Evolutionary conservation across 225 moss, liverwort and hornwort species (phyloP).

Genomic region (Straminergon stramineum): DNA sequence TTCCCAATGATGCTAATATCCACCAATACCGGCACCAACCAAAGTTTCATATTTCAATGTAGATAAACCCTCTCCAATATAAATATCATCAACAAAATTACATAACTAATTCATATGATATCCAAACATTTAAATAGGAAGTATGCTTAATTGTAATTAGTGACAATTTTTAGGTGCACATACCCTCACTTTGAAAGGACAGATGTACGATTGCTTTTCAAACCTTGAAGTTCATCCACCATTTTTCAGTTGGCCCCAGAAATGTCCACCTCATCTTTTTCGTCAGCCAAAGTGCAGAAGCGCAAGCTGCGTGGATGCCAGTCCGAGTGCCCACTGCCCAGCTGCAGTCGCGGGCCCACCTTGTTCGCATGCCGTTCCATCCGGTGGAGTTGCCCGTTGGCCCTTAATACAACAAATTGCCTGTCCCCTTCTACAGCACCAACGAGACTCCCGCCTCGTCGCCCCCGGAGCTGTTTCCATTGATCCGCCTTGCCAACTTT

Average conservation of each 20-base stretch:
- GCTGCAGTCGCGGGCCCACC: background rate
- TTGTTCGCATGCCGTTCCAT: background rate
- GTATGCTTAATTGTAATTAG: no score
- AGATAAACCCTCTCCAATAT: no score
- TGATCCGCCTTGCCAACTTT: background rate
- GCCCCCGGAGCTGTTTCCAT: background rate
- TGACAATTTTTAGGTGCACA: no score
- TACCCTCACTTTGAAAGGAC: no score
- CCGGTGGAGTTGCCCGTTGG: background rate
- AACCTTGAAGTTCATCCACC: background rate
- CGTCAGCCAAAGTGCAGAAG: background rate
- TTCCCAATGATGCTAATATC: accelerated
- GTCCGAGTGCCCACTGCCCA: background rate
- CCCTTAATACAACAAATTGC: background rate
- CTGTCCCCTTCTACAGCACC: background rate
- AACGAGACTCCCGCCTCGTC: background rate
- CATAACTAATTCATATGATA: no score
- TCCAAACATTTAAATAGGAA: no score
- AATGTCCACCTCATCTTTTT: background rate
- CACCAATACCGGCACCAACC: no score
- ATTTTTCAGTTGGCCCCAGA: no score
- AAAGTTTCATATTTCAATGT: no score
- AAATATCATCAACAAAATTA: no score
- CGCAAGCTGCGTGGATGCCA: background rate
- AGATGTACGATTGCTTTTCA: no score